Percentiles rank a stretch among this genome's conserved stretches.
Evolutionary conservation across 2,329 filamentous ascomycete genomes (phyloP).

Genomic region (Geosmithia morbida): DNA sequence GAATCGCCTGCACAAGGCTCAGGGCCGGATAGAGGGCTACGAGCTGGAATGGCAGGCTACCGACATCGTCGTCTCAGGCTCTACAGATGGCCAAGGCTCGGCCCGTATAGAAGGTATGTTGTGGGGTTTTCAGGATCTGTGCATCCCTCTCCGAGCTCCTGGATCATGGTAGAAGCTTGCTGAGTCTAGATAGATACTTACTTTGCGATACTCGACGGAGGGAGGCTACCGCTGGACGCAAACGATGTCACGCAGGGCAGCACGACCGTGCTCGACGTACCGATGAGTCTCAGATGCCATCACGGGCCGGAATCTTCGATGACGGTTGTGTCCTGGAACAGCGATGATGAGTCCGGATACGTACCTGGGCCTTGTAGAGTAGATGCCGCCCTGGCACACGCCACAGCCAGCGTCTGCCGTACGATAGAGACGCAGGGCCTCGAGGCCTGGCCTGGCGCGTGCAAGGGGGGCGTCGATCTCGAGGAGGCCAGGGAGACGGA

Average conservation of each 20-base stretch:
- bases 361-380: neutral
- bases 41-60: constrained; percentile 11
- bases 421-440: neutral
- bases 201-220: neutral
- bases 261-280: neutral
- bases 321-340: neutral
- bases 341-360: neutral
- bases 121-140: neutral
- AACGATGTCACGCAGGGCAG: neutral
- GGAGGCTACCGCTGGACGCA: neutral
- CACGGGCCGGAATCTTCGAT: neutral
- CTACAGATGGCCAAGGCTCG: neutral
- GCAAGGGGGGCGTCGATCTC: neutral
- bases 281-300: neutral
- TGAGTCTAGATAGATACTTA: neutral
- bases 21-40: constrained; percentile 5
- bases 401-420: neutral
- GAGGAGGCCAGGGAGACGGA: neutral
- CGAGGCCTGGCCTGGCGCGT: neutral
- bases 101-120: neutral
- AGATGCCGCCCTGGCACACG: neutral
- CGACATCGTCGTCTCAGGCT: constrained; percentile 1
- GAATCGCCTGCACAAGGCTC: constrained; percentile 5
- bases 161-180: neutral
- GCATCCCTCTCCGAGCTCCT: neutral